Evolutionary conservation across 2,329 filamentous ascomycete genomes (phyloP).

Genomic region (Fusarium sp.): DNA sequence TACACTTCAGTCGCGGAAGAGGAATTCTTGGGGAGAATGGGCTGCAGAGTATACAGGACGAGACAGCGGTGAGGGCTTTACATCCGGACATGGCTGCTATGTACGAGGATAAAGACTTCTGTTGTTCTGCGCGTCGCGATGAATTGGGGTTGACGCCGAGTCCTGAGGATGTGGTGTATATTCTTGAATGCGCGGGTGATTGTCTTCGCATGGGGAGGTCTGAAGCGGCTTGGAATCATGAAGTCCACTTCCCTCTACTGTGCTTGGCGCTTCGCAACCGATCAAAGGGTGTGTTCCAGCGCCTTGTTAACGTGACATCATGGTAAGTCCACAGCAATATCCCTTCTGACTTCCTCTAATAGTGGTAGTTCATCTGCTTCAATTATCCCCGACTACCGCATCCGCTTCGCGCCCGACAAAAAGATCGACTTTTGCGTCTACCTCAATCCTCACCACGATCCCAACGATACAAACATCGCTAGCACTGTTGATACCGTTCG

Average conservation of each 20-base stretch:
- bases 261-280: neutral
- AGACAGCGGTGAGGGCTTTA: neutral
- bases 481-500: neutral
- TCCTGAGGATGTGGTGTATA: neutral
- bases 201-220: neutral
- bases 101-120: neutral
- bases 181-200: neutral
- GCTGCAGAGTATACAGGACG: neutral
- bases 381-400: neutral
- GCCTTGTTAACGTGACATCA: neutral
- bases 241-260: neutral
- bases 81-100: neutral
- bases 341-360: neutral
- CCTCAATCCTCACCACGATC: neutral
- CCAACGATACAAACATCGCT: neutral
- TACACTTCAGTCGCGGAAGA: neutral
- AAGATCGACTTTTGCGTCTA: slow-evolving; percentile 22
- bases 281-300: neutral
- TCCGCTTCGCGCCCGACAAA: neutral
- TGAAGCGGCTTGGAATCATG: neutral
- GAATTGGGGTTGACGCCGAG: neutral
- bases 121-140: neutral
- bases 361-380: neutral
- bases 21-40: neutral
- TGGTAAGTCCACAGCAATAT: neutral